phyloP scores from a whole-genome alignment of 352 stramenopile species.

The Phytophthora sp. region DNA sequence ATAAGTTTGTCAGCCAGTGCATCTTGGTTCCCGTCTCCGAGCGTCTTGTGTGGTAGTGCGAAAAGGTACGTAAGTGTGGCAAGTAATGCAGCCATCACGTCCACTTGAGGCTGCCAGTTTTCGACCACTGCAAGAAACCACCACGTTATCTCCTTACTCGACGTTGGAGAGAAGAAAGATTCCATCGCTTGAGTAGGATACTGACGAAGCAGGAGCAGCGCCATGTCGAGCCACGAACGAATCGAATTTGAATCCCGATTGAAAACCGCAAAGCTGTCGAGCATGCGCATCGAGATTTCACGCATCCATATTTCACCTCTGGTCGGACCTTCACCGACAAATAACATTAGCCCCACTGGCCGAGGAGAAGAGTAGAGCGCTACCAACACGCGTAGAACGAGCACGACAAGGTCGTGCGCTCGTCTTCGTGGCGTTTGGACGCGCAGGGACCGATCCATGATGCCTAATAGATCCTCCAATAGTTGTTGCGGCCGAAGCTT shows the following conservation, averaged over 20 bases:
- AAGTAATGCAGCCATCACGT: constrained; percentile 20
- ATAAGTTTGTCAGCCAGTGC: constrained; percentile 19
- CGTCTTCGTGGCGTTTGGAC: constrained; percentile 23
- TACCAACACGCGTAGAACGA: constrained; percentile 23
- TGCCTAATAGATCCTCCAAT: constrained; percentile 31
- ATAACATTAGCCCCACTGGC: constrained; percentile 12
- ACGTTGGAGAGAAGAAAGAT: constrained; percentile 7
- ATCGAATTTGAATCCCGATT: constrained; percentile 16
- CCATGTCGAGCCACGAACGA: constrained; percentile 29
- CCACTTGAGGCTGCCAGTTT: constrained; percentile 13
- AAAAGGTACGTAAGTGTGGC: constrained; percentile 25
- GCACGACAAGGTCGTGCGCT: constrained; percentile 24
- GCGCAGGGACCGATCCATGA: constrained; percentile 32
- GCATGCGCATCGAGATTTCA: constrained; percentile 24
- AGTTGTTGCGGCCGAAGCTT: constrained; percentile 15
- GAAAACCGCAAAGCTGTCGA: constrained; percentile 26
- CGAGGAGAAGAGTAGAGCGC: constrained; percentile 25
- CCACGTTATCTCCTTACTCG: constrained; percentile 6
- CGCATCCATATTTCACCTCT: constrained; percentile 16
- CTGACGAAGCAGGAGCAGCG: constrained; percentile 23
- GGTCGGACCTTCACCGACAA: constrained; percentile 1
- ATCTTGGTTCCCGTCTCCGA: constrained; percentile 17
- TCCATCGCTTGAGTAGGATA: constrained; percentile 9
- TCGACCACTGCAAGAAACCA: constrained; percentile 30
- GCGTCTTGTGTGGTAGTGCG: constrained; percentile 17